phyloP scores from a whole-genome alignment of 2,329 filamentous ascomycete genomes.

The Microcera coccophila region DNA sequence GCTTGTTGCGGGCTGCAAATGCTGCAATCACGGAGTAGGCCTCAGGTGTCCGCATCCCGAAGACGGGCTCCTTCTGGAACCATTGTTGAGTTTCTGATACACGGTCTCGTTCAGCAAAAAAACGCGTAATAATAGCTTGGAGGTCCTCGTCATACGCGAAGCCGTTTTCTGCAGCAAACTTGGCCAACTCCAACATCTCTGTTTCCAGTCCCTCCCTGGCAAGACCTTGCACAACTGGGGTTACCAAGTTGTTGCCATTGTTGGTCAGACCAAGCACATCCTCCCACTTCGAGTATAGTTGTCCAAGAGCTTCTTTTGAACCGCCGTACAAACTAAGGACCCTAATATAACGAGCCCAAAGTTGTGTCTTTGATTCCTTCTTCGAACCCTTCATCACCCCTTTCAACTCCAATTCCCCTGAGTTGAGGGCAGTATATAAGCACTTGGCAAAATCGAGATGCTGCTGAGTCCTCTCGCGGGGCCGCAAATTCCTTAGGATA shows the following conservation, averaged over 20 bases:
- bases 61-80: conserved; percentile 55
- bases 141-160: conserved; percentile 43
- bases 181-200: conserved; percentile 54
- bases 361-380: conserved; percentile 13
- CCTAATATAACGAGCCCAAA: conserved; percentile 31
- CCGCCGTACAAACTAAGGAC: conserved; percentile 53
- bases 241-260: conserved; percentile 22
- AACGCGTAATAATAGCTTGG: conserved; percentile 55
- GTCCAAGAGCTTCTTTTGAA: conserved; percentile 48
- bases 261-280: conserved; percentile 18
- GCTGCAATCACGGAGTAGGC: conserved; percentile 31
- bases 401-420: conserved; percentile 20
- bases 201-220: conserved; percentile 55
- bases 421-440: conserved; percentile 35
- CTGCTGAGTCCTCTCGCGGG: conserved; percentile 40
- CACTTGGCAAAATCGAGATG: conserved; percentile 47
- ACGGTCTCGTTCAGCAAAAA: conserved; percentile 57
- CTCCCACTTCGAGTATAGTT: conserved; percentile 36
- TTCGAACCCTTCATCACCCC: conserved; percentile 18
- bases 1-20: conserved; percentile 57
- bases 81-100: conserved; percentile 62
- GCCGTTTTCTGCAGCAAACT: conserved; percentile 47
- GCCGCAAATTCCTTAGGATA: conserved; percentile 38
- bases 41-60: conserved; percentile 15
- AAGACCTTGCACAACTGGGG: conserved; percentile 50